Evolutionary conservation across 2,329 filamentous ascomycete genomes (phyloP), one percentile per base, ranked within the genome.

Genomic region (Chrysosphaeria jannelii): DNA sequence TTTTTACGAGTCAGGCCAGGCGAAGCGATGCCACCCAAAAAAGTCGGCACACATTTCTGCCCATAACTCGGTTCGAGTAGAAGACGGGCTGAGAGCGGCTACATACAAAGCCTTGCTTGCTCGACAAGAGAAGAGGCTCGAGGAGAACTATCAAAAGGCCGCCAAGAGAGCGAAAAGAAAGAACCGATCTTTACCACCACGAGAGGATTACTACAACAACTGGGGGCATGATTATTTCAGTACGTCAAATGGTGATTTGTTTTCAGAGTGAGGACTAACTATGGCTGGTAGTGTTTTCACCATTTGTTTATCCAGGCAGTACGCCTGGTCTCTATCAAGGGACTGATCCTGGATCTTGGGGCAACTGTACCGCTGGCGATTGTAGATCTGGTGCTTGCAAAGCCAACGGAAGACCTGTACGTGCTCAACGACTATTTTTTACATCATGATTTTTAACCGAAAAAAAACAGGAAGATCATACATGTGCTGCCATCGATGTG

Each of bases 61-160:
- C 0, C 72, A 81, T 46, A 75, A 64, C 34, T 56, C 69, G 1
- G 59, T 76, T 20, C n/a, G n/a, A n/a, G n/a, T n/a, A n/a, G n/a
- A 18, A n/a, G 16, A 18, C n/a, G 16, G 16, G 7, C 7, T 18
- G 16, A 7, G n/a, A n/a, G n/a, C n/a, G n/a, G 26, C 19, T 10
- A 10, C 19, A n/a, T 11, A 10, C n/a, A n/a, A 19, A 20, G 13
- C 23, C 13, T 18, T n/a, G 9, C 18, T 12, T 9, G 17, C 18
- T 12, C 23, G 23, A 4, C 23, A 24, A 18, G 9, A 14, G 16
- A 12, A 24, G 23, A 13, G 17, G 8, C 23, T 24, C 16, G 16
- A 19, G 11, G 6, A 7, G 16, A 24, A 24, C 23, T 24, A 24
- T 18, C 16, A 19, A n/a, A 24, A 24, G 23, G 23, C 23, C 2